Evolutionary conservation across 345 rosid species (phyloP).

Genomic region (Salix purpurea): DNA sequence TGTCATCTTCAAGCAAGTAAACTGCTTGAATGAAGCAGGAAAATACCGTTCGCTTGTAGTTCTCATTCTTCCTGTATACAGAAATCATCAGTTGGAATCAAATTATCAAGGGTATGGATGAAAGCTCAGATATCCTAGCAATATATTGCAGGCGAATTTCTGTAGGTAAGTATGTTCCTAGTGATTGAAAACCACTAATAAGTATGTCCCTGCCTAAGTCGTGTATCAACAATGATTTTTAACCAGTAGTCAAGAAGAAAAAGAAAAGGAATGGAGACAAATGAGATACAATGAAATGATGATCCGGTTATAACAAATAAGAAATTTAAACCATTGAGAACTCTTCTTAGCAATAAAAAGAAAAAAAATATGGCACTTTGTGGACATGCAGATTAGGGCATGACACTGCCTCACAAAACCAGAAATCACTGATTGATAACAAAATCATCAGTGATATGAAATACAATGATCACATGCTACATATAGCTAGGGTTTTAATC

Average conservation of each 20-base stretch:
- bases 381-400: background rate
- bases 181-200: background rate
- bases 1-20: constrained; percentile 82
- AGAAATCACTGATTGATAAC: background rate
- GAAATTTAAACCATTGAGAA: background rate
- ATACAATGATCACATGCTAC: background rate
- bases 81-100: background rate
- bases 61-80: constrained; percentile 70
- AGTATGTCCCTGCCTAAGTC: background rate
- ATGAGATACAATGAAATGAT: background rate
- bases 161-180: background rate
- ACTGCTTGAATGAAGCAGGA: constrained; percentile 97
- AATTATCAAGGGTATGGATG: background rate
- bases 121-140: background rate
- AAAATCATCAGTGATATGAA: background rate
- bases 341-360: background rate
- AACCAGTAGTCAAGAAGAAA: background rate
- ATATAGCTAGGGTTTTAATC: background rate
- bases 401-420: background rate
- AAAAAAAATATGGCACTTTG: background rate
- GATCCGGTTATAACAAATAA: background rate
- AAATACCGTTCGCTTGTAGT: constrained; percentile 82
- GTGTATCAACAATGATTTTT: background rate
- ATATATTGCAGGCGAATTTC: background rate
- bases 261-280: background rate